Evolutionary conservation across 2,329 filamentous ascomycete species (phyloP), one percentile per base, ranked within the genome.

Genomic region (Scytalidium sp.): DNA sequence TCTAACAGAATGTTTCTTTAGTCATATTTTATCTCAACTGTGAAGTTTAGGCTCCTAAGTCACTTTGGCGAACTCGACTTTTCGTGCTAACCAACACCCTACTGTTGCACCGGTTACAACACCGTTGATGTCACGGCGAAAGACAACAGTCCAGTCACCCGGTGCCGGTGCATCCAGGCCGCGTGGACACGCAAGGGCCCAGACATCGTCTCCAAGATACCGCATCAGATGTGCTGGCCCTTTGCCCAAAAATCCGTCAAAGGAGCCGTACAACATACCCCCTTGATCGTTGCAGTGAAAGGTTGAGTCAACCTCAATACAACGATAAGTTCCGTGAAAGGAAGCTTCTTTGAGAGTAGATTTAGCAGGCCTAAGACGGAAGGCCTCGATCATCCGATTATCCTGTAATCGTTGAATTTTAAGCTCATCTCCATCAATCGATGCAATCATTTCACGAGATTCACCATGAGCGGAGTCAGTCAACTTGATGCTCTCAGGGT

Each of bases 191-290:
- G 62, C 60, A 20, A 75, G 54, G 0, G 54, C 52, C 67, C 69
- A 75, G 3, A 73, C 60, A 53, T 74, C 65, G 27, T 65, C 58
- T 2, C 68, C 70, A 4, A 75, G 47, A 25, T 65, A 64, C 11
- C 59, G 56, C 64, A 75, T 70, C 2, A 68, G 49, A 45, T 67
- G 64, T 3, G 60, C 56, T 1, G 69, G 65, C 2, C 72, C 71
- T 13, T 58, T 57, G 2, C 72, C 72, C 3, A 75, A 56, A 47
- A 63, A 74, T 4, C 72, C 72, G 46, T 69, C 63, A 50, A 75
- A 74, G 2, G 60, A 58, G 6, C 69, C 72, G 49, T 74, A 74
- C n/a, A 75, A 46, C 50, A 70, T 57, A 8, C 61, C 66, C n/a
- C 64, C 63, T 4, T 55, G 54, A 4, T 69, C 69, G 3, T 50